phyloP scores from a whole-genome alignment of 2,329 filamentous ascomycete species.

The Graphiopsis chlorocephala region DNA sequence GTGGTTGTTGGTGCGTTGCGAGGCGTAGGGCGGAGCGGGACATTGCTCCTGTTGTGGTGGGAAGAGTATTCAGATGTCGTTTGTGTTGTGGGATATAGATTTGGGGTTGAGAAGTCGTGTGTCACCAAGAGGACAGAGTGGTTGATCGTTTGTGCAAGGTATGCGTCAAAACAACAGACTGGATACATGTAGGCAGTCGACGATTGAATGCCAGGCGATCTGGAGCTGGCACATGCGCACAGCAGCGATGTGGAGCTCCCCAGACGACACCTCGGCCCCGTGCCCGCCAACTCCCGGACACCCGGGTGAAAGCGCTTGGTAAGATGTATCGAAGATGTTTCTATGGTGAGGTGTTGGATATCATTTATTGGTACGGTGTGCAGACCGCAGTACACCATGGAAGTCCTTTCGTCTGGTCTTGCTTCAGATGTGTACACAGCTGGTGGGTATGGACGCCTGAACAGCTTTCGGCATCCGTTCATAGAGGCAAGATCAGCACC shows the following conservation, averaged over 20 bases:
- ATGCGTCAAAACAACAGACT: background rate
- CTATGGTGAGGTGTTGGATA: background rate
- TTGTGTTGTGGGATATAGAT: background rate
- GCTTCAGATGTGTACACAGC: background rate
- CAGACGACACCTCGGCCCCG: background rate
- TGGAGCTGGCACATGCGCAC: background rate
- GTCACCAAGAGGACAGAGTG: background rate
- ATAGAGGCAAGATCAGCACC: background rate
- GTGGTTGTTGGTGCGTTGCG: slow-evolving; percentile 13
- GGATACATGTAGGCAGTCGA: background rate
- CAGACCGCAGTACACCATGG: background rate
- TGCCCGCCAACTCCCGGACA: background rate
- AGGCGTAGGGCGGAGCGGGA: slow-evolving; percentile 11
- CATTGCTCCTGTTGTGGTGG: background rate
- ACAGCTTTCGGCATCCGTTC: background rate
- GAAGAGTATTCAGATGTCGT: background rate
- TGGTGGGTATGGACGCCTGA: background rate
- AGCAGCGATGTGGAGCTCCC: background rate
- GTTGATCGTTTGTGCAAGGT: background rate
- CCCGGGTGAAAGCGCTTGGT: background rate
- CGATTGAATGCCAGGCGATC: background rate
- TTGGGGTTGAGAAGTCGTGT: background rate
- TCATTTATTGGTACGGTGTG: background rate
- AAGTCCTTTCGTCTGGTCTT: background rate
- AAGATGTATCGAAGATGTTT: background rate